phyloP scores from a whole-genome alignment of 129 eudicot genomes.

The Flaveria ramosissima region DNA sequence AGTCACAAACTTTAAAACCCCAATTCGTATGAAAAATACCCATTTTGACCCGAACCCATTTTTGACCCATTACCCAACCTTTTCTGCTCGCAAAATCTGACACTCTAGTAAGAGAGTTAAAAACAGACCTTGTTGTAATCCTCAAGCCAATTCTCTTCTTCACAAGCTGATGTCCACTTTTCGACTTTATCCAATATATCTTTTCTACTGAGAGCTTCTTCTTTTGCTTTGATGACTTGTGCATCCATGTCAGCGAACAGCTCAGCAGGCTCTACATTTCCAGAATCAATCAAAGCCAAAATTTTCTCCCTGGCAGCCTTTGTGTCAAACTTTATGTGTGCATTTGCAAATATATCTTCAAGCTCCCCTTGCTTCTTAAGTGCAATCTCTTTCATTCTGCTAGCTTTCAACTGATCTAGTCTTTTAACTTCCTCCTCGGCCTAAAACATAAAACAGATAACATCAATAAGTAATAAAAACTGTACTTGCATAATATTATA shows the following conservation, averaged over 20 bases:
- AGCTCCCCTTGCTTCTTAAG: constrained; percentile 90
- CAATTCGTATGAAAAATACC: not conserved
- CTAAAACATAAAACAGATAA: constrained; percentile 33
- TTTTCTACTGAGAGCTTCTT: constrained; percentile 89
- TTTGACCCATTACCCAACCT: not conserved
- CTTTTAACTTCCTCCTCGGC: constrained; percentile 93
- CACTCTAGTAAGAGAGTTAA: not conserved
- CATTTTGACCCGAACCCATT: not conserved
- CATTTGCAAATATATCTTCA: constrained; percentile 75
- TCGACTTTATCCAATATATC: constrained; percentile 96
- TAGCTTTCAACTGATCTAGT: constrained; percentile 86
- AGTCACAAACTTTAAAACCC: not conserved
- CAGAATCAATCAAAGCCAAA: constrained; percentile 77
- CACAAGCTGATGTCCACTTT: constrained; percentile 98
- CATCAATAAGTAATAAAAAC: not conserved
- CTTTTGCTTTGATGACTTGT: constrained; percentile 81
- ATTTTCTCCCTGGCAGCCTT: constrained; percentile 76
- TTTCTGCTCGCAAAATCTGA: not conserved
- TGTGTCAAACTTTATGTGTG: constrained; percentile 84
- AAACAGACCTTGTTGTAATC: constrained; percentile 84
- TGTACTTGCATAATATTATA: not conserved
- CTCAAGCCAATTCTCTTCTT: constrained; percentile 99
- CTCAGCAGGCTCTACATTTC: constrained; percentile 83
- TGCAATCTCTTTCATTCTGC: constrained; percentile 97
- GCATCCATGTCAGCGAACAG: constrained; percentile 92